Evolutionary conservation across 345 rosid species (phyloP).

Genomic region (Eucalyptus virginea): DNA sequence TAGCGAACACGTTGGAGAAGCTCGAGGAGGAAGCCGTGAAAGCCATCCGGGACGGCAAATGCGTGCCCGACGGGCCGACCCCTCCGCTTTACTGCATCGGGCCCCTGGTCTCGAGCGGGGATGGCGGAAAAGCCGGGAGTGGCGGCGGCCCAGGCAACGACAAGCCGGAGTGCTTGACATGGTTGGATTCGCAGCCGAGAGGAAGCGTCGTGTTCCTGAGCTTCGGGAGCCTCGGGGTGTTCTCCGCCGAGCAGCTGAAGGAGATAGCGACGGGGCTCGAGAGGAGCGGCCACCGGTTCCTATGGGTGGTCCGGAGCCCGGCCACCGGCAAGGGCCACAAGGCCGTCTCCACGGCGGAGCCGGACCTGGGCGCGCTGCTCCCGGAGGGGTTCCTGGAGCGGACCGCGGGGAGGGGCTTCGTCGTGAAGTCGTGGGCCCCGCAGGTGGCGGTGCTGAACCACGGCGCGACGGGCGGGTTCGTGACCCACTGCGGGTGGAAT

Average conservation of each 20-base stretch:
- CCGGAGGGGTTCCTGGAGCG: slow-evolving; percentile 26
- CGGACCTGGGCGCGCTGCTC: slow-evolving; percentile 3
- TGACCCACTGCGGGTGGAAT: slow-evolving; percentile 75
- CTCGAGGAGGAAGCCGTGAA: not conserved
- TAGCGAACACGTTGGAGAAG: too few relatives aligned
- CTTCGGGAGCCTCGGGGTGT: slow-evolving; percentile 33
- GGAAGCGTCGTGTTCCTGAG: slow-evolving; percentile 25
- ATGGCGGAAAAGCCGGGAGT: not conserved
- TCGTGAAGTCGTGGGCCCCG: slow-evolving; percentile 52
- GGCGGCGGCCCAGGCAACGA: not conserved
- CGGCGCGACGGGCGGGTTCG: slow-evolving; percentile 39
- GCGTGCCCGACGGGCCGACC: not conserved
- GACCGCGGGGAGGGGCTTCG: slow-evolving; percentile 26
- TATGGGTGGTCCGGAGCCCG: slow-evolving; percentile 42
- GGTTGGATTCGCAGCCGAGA: slow-evolving; percentile 31
- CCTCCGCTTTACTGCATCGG: not conserved
- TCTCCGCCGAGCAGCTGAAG: slow-evolving; percentile 12
- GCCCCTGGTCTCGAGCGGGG: not conserved
- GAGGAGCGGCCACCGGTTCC: slow-evolving; percentile 19
- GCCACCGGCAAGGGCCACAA: not conserved
- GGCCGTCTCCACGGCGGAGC: not conserved
- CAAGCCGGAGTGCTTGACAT: slow-evolving; percentile 2
- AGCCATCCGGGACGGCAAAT: not conserved
- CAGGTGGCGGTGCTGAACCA: slow-evolving; percentile 43
- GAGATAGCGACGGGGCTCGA: slow-evolving; percentile 40